Conservation (phyloP, 352 stramenopile genomes). For the Pythium grandisporangium region DNA sequence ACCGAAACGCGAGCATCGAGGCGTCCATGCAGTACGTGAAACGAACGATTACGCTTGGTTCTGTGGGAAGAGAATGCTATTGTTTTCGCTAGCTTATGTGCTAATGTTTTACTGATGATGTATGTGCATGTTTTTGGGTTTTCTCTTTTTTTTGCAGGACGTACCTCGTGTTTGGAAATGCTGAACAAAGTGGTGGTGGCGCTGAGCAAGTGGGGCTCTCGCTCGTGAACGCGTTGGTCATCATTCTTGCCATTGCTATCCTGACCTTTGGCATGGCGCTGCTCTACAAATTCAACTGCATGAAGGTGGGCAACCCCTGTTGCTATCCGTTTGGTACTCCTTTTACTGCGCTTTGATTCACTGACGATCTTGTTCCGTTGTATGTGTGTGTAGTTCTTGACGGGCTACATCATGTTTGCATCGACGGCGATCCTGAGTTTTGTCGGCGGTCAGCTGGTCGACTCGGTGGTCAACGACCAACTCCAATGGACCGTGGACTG, state of each 20-base stretch:
- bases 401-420: conserved; percentile 86
- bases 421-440: conserved; percentile 82
- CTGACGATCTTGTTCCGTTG: too few relatives aligned
- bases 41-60: background rate
- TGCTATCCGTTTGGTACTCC: too few relatives aligned
- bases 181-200: conserved; percentile 21
- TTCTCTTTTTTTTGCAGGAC: conserved; percentile 19
- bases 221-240: conserved; percentile 83
- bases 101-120: too few relatives aligned
- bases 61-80: background rate
- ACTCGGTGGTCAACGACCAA: conserved; percentile 69
- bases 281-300: conserved; percentile 88
- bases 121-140: too few relatives aligned
- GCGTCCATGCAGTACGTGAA: conserved; percentile 64
- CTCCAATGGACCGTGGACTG: conserved; percentile 71
- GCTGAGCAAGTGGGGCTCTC: conserved; percentile 47
- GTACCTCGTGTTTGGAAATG: conserved; percentile 76
- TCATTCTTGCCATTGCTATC: conserved; percentile 77
- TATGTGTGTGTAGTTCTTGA: conserved; percentile 45
- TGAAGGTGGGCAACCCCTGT: conserved; percentile 34
- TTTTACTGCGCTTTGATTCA: too few relatives aligned
- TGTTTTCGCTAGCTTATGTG: too few relatives aligned
- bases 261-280: conserved; percentile 87
- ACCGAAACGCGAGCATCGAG: conserved; percentile 62
- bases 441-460: conserved; percentile 76